Evolutionary conservation across 768 basidiomycete species (phyloP).

Genomic region (Boletus huronensis): DNA sequence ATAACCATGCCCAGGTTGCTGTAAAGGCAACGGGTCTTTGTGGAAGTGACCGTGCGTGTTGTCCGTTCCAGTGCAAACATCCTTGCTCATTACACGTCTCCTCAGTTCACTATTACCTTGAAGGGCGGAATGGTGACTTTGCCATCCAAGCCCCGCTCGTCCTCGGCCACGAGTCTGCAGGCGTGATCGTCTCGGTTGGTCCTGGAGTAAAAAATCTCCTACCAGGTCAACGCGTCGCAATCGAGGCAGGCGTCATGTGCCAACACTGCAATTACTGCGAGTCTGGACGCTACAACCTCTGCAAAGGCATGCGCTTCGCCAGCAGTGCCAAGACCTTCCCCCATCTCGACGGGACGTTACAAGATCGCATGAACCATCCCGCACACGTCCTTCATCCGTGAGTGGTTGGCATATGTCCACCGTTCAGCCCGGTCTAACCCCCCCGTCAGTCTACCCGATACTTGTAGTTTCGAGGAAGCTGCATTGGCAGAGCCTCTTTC

Average conservation of each 20-base stretch:
- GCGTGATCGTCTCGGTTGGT: slow-evolving; percentile 80
- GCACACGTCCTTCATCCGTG: slow-evolving; percentile 83
- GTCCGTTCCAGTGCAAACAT: not conserved
- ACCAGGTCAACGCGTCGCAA: slow-evolving; percentile 85
- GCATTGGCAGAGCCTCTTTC: slow-evolving; percentile 93
- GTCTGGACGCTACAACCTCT: slow-evolving; percentile 88
- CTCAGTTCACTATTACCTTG: slow-evolving; percentile 85
- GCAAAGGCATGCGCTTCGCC: slow-evolving; percentile 85
- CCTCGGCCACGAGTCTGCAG: slow-evolving; percentile 93
- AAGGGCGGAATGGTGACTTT: slow-evolving; percentile 92
- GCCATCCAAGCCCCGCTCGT: slow-evolving; percentile 81
- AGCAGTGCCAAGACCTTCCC: slow-evolving; percentile 89
- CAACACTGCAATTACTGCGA: slow-evolving; percentile 65
- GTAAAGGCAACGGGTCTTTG: slow-evolving; percentile 86
- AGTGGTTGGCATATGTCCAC: slow-evolving; percentile 31
- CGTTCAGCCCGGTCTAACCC: slow-evolving; percentile 8
- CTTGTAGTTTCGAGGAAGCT: slow-evolving; percentile 72
- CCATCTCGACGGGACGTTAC: slow-evolving; percentile 90
- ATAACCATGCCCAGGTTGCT: slow-evolving; percentile 75
- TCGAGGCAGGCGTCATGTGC: slow-evolving; percentile 92
- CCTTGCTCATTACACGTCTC: slow-evolving; percentile 1
- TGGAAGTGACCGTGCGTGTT: slow-evolving; percentile 69
- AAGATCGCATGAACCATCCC: slow-evolving; percentile 86
- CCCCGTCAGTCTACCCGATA: slow-evolving; percentile 62
- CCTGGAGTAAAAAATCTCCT: slow-evolving; percentile 59